These are phyloP conservation scores for Trypanosoma congolense DNA, from an alignment of 208 protist species.

Conservation along the genomic window DNA sequence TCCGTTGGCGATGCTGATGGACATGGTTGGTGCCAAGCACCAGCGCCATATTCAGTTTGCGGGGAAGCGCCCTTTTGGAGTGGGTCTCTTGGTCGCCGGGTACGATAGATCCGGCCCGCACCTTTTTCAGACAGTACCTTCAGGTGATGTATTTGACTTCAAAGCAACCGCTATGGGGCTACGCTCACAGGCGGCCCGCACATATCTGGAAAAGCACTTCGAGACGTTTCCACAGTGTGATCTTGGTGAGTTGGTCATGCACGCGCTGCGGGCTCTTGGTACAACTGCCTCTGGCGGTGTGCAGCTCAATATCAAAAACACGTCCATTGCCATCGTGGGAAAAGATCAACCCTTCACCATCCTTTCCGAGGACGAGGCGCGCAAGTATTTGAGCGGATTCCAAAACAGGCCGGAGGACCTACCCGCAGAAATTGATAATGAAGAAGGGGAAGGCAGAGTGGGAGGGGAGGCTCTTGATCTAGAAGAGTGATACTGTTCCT, in stretches of 20 bases:
- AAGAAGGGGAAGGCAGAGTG: conserved; percentile 58
- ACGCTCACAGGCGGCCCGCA: conserved; percentile 97
- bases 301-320: conserved; percentile 91
- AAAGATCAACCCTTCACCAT: conserved; percentile 83
- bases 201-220: conserved; percentile 99
- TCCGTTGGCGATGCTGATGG: conserved; percentile 70
- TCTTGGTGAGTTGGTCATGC: conserved; percentile 88
- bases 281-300: conserved; percentile 88
- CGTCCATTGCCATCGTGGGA: conserved; percentile 89
- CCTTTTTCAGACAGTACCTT: conserved; percentile 95
- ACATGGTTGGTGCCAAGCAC: conserved; percentile 89
- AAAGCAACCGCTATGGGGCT: conserved; percentile 98
- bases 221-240: conserved; percentile 83
- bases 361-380: conserved; percentile 75
- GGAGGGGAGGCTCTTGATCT: conserved; percentile 72
- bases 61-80: conserved; percentile 96
- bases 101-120: conserved; percentile 92
- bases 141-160: conserved; percentile 97
- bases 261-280: conserved; percentile 91
- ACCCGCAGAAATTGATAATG: conserved; percentile 32
- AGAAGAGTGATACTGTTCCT: conserved; percentile 61
- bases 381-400: conserved; percentile 84
- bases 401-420: conserved; percentile 73
- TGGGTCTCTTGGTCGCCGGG: conserved; percentile 98
- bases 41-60: conserved; percentile 96